Conservation (phyloP, 257 asterid species). For the Buddleja alternifolia region DNA sequence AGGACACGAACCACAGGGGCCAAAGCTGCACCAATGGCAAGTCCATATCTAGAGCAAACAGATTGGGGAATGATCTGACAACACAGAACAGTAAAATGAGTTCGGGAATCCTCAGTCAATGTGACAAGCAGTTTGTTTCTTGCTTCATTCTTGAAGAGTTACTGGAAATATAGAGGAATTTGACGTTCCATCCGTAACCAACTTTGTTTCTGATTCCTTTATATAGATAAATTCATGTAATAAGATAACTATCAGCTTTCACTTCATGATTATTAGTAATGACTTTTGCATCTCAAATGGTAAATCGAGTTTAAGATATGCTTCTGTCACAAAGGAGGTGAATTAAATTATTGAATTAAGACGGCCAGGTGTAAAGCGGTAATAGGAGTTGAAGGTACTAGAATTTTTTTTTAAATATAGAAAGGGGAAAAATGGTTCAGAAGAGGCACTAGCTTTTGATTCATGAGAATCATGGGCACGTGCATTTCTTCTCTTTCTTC, state of each 20-base stretch:
- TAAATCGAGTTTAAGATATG: not conserved
- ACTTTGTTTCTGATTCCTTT: not conserved
- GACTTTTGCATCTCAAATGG: constrained; percentile 3
- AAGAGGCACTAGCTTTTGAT: not conserved
- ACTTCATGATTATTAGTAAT: too few species aligned
- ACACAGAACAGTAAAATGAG: constrained; percentile 19
- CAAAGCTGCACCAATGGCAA: constrained; percentile 87
- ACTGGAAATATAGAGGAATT: not conserved
- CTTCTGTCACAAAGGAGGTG: not conserved
- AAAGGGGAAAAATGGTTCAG: not conserved
- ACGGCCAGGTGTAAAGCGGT: not conserved
- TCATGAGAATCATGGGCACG: not conserved
- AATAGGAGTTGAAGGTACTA: not conserved
- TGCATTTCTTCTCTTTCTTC: not conserved
- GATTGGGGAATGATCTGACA: constrained; percentile 94
- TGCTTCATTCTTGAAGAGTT: not conserved
- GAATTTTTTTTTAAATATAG: not conserved
- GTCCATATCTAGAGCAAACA: constrained; percentile 90
- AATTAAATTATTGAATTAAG: not conserved
- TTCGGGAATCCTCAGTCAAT: constrained; percentile 13
- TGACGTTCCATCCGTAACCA: not conserved
- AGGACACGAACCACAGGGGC: constrained; percentile 85
- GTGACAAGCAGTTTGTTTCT: constrained; percentile 17
- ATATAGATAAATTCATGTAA: not conserved
- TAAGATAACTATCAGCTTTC: too few species aligned